Percentiles rank a stretch among this genome's conserved stretches.
These are phyloP conservation scores for Amanita subjunquillea DNA, from an alignment of 768 basidiomycete genomes.

Conservation along the genomic window DNA sequence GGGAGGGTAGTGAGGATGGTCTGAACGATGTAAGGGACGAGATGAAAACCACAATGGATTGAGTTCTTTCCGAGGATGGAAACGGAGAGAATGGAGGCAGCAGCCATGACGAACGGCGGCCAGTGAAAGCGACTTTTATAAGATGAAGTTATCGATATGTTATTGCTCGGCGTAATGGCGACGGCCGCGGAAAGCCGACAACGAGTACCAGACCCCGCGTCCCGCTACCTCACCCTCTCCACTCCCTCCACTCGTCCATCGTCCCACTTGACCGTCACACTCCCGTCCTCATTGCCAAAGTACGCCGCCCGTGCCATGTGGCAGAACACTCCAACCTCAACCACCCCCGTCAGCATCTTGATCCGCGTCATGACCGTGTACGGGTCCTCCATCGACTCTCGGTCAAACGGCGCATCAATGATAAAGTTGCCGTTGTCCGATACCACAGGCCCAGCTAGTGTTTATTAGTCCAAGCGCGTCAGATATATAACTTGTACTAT, in stretches of 20 bases:
- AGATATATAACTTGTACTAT: background rate
- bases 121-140: too few species aligned
- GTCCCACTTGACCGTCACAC: conserved; percentile 17
- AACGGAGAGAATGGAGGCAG: conserved; percentile 56
- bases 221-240: background rate
- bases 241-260: conserved; percentile 50
- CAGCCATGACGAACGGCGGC: background rate
- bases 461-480: background rate
- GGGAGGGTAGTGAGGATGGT: conserved; percentile 64
- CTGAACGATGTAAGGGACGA: conserved; percentile 73
- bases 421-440: conserved; percentile 97
- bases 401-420: conserved; percentile 89
- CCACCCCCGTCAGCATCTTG: conserved; percentile 94
- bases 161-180: too few species aligned
- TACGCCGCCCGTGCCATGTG: conserved; percentile 91
- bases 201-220: background rate
- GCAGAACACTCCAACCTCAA: conserved; percentile 98
- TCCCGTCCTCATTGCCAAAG: conserved; percentile 74
- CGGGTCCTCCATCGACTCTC: conserved; percentile 58
- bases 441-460: conserved; percentile 84
- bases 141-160: too few species aligned
- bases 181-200: background rate
- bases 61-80: conserved; percentile 77
- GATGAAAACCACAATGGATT: conserved; percentile 92
- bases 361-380: conserved; percentile 60